These are phyloP conservation scores for Thelonectria olida DNA, from an alignment of 2,329 filamentous ascomycete genomes.

Conservation along the genomic window DNA sequence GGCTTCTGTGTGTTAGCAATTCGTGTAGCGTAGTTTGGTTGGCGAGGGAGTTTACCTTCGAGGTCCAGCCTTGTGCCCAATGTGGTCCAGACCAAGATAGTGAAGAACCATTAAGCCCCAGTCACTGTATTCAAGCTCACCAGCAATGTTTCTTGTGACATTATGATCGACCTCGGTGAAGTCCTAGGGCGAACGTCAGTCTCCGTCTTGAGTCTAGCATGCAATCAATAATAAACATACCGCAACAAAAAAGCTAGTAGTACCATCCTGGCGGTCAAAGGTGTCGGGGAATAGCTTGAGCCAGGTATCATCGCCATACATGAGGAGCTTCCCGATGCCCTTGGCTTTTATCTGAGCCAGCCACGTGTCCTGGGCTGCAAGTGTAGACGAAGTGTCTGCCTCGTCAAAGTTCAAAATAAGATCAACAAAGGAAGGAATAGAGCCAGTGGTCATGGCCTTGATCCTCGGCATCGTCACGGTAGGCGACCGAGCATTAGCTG, in stretches of 20 bases:
- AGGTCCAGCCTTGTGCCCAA: slow-evolving; percentile 95
- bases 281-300: slow-evolving; percentile 92
- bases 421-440: slow-evolving; percentile 97
- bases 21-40: background rate
- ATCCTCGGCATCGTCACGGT: slow-evolving; percentile 98
- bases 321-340: slow-evolving; percentile 77
- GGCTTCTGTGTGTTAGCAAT: slow-evolving; percentile 56
- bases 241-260: slow-evolving; percentile 97
- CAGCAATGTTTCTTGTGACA: slow-evolving; percentile 87
- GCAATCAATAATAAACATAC: slow-evolving; percentile 62
- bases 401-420: slow-evolving; percentile 97
- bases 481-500: slow-evolving; percentile 93
- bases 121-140: slow-evolving; percentile 78
- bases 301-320: slow-evolving; percentile 99
- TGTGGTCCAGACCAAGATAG: slow-evolving; percentile 95
- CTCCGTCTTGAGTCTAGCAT: background rate
- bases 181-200: slow-evolving; percentile 65
- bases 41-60: slow-evolving; percentile 64
- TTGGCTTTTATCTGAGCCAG: slow-evolving; percentile 88
- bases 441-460: slow-evolving; percentile 96
- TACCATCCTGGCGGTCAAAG: slow-evolving; percentile 89
- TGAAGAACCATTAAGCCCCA: slow-evolving; percentile 96
- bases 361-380: slow-evolving; percentile 94
- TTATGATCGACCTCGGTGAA: slow-evolving; percentile 98
- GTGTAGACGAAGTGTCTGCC: slow-evolving; percentile 87